A percentile compares a stretch with the other conserved stretches of the same genome.
Conservation (phyloP, 2,329 filamentous ascomycete species). For the Fusarium sp. region DNA sequence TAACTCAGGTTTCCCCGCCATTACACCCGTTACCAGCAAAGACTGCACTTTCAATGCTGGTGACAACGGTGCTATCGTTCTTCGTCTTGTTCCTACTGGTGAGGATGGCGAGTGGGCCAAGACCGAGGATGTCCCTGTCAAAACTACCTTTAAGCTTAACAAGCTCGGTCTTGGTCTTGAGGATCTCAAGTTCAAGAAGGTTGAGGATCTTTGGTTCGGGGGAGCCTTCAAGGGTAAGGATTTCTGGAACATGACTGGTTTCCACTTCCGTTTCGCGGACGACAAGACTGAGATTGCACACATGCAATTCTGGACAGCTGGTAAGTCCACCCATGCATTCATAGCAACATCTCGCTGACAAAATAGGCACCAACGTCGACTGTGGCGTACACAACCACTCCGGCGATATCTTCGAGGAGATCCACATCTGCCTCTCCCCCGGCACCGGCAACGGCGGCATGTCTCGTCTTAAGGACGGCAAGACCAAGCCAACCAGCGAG, state of each 20-base stretch:
- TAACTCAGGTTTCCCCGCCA: not conserved
- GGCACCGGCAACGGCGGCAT: not conserved
- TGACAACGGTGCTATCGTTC: not conserved
- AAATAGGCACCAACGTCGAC: not conserved
- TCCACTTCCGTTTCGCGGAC: conserved; percentile 10
- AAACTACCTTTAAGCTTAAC: not conserved
- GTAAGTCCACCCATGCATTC: not conserved
- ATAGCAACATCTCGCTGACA: not conserved
- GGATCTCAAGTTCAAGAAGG: not conserved
- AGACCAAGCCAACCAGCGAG: not conserved
- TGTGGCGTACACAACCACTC: not conserved
- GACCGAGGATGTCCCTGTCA: not conserved
- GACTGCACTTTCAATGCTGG: not conserved
- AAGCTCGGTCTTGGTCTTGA: not conserved
- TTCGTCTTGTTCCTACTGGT: not conserved
- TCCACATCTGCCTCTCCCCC: not conserved
- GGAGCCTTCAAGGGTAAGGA: conserved; percentile 4
- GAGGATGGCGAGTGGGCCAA: not conserved
- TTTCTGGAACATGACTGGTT: conserved; percentile 16
- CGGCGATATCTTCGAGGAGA: not conserved
- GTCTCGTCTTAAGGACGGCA: not conserved
- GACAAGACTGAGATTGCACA: conserved; percentile 9
- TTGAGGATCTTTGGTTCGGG: conserved; percentile 6
- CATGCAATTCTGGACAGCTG: conserved; percentile 24
- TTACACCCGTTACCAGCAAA: not conserved